Conservation (phyloP, 371 early-diverging fungal species). For the Apophysomyces variabilis region DNA sequence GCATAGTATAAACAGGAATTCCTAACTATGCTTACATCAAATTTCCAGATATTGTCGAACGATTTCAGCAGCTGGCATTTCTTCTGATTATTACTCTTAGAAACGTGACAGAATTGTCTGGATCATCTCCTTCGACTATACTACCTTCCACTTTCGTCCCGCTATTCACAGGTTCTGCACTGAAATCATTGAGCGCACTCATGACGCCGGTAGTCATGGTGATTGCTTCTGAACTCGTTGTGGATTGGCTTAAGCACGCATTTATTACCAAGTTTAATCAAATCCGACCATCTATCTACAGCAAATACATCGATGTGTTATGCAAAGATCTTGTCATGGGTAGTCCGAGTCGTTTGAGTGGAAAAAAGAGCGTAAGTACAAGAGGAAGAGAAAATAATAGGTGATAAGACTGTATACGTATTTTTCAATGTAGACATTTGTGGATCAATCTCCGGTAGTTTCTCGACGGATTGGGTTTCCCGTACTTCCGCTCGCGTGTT, state of each 20-base stretch:
- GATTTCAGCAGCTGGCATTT: slow-evolving; percentile 90
- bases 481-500: slow-evolving; percentile 85
- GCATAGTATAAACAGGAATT: background rate
- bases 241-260: slow-evolving; percentile 98
- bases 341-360: slow-evolving; percentile 56
- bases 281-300: slow-evolving; percentile 88
- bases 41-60: slow-evolving; percentile 87
- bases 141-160: slow-evolving; percentile 68
- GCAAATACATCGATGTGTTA: slow-evolving; percentile 83
- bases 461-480: slow-evolving; percentile 93
- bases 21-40: background rate
- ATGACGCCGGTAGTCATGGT: slow-evolving; percentile 86
- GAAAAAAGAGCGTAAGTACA: slow-evolving; percentile 26
- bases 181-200: slow-evolving; percentile 62
- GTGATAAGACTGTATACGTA: background rate
- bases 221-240: slow-evolving; percentile 86
- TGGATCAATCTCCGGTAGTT: slow-evolving; percentile 87
- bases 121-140: slow-evolving; percentile 67
- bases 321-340: slow-evolving; percentile 85
- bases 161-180: slow-evolving; percentile 59
- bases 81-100: slow-evolving; percentile 86
- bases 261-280: slow-evolving; percentile 98
- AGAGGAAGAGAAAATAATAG: background rate
- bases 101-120: slow-evolving; percentile 89
- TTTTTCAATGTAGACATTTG: slow-evolving; percentile 42